Percentiles rank a stretch among this genome's conserved stretches.
These are phyloP conservation scores for Metschnikowia kunwiensis DNA, from an alignment of 805 yeast genomes.

Conservation along the genomic window DNA sequence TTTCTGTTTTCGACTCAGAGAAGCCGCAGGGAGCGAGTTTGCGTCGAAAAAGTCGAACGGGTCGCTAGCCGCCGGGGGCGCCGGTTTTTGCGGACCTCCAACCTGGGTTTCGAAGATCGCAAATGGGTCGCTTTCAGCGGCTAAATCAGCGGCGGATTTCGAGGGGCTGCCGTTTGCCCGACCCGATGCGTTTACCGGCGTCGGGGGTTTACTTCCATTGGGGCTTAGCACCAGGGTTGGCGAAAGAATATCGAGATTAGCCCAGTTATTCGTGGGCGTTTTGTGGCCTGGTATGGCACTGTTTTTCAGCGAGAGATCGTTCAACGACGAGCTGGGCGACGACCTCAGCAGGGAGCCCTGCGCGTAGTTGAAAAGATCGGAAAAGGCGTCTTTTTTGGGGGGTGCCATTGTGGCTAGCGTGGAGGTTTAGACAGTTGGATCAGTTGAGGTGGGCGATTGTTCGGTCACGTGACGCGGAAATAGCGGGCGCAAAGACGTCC, in stretches of 20 bases:
- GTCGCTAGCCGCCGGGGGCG: background rate
- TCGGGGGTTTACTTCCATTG: constrained; percentile 2
- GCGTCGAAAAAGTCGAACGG: constrained; percentile 4
- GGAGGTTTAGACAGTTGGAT: too few relatives aligned
- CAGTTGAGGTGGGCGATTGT: too few relatives aligned
- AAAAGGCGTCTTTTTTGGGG: constrained; percentile 45
- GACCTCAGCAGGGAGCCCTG: constrained; percentile 14
- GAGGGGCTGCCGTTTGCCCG: background rate
- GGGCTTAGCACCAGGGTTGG: constrained; percentile 6
- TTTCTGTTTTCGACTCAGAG: too few relatives aligned
- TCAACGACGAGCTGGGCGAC: constrained; percentile 15
- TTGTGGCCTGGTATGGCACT: background rate
- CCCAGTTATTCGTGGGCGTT: constrained; percentile 3
- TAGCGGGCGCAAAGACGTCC: too few relatives aligned
- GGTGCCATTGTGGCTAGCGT: constrained; percentile 20
- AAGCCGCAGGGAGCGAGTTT: background rate
- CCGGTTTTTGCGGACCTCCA: background rate
- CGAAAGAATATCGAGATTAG: constrained; percentile 12
- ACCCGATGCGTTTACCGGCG: background rate
- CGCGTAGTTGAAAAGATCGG: constrained; percentile 40
- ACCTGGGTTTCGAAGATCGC: constrained; percentile 7
- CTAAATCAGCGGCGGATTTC: background rate
- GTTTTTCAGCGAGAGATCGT: constrained; percentile 13
- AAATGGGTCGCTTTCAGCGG: constrained; percentile 21
- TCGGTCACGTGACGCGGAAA: too few relatives aligned